Percentiles rank a stretch among this genome's conserved stretches.
Conservation (phyloP, 768 basidiomycete species). For the Serendipita sp. region DNA sequence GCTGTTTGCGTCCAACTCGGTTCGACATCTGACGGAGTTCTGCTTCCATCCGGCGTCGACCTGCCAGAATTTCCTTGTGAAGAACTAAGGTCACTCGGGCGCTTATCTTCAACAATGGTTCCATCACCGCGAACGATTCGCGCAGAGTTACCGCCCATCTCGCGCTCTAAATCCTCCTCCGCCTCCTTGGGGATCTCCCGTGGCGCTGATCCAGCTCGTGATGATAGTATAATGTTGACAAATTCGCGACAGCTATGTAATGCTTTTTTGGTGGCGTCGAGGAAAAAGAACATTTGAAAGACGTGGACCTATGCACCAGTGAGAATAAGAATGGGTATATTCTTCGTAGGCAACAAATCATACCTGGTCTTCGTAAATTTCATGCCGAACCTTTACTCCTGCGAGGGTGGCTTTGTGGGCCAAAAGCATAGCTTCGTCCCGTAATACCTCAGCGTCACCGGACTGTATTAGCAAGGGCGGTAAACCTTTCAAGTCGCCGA, state of each 20-base stretch:
- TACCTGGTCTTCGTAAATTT: slow-evolving; percentile 83
- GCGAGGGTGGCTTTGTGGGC: slow-evolving; percentile 84
- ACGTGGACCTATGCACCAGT: slow-evolving; percentile 56
- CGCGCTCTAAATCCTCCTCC: slow-evolving; percentile 46
- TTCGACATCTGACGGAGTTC: slow-evolving; percentile 18
- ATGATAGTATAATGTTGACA: slow-evolving; percentile 42
- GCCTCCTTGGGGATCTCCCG: slow-evolving; percentile 37
- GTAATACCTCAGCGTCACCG: slow-evolving; percentile 88
- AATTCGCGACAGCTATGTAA: slow-evolving; percentile 59
- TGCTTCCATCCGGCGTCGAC: background rate
- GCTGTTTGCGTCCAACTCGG: slow-evolving; percentile 35
- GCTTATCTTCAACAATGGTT: slow-evolving; percentile 27
- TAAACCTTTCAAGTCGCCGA: slow-evolving; percentile 72
- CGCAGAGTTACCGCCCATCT: slow-evolving; percentile 51
- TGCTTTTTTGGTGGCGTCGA: slow-evolving; percentile 45
- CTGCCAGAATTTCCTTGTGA: background rate
- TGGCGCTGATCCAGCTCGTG: slow-evolving; percentile 30
- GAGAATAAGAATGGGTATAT: background rate
- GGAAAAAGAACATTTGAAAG: slow-evolving; percentile 78
- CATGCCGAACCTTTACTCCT: slow-evolving; percentile 75
- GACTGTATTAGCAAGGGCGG: slow-evolving; percentile 85
- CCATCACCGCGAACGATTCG: slow-evolving; percentile 65
- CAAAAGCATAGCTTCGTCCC: slow-evolving; percentile 81
- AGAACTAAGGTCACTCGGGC: slow-evolving; percentile 9
- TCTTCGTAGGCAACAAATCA: background rate